Base-by-base conservation (phyloP, 176 grass and related monocot species). In the Leersia perrieri region DNA sequence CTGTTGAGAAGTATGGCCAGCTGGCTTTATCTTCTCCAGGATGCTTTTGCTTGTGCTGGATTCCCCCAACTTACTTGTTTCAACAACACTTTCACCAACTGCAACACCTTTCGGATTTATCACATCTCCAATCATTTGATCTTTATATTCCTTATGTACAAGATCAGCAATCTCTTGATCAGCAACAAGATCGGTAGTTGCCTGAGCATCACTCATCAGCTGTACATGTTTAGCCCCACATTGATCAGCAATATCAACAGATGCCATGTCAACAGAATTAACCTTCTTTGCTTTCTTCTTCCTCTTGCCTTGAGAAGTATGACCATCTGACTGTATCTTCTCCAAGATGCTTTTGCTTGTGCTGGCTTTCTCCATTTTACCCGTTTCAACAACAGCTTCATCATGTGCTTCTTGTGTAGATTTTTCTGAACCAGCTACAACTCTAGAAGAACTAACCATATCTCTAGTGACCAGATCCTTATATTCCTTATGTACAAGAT, bases 221-320 rank as follows among this genome's bases (percentile, higher is more conserved):
- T 64, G 49, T 84, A 80, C 78, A 58, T 7, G 35, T 53, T 87
- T 73, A 32, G 26, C 7, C 67, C 29, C 78, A 61, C 23, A 70
- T 57, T 79, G 72, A 39, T 74, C 64, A 80, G 57, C 55, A 82
- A 32, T 75, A 75, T 82, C 74, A 63, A 83, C 20, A 8, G 64
- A 60, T 65, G 67, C 11, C 67, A 84, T 77, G 14, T 73, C 83
- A 74, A 80, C 76, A 94, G 77, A 69, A 58, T 25, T 53, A 62
- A 60, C 68, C 60, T 77, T 80, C 44, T 92, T 88, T 67, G 34
- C 67, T 84, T 83, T 88, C 74, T 83, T 83, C 40, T 83, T 83
- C 40, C 9, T 84, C 66, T 28, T n/a, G n/a, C n/a, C 77, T 64
- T 40, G 85, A 77, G 89, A 82, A 82, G 75, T 63, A 84, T 80